Conservation (phyloP, 768 basidiomycete genomes). For the Lentinus brumalis region DNA sequence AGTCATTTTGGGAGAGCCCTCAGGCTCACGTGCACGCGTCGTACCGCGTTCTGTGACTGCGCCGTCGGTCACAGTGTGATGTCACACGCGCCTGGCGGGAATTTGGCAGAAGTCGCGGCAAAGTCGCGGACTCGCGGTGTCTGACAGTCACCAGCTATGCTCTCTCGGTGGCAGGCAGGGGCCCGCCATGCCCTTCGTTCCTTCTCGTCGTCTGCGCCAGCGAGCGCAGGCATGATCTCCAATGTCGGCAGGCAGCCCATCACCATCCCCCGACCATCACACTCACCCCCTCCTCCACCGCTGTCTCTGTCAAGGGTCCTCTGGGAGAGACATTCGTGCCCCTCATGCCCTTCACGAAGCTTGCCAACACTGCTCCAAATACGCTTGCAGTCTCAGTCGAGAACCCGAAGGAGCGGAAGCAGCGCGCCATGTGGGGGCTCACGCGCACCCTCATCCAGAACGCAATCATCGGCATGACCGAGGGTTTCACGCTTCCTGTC, state of each 20-base stretch:
- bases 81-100: slow-evolving; percentile 7
- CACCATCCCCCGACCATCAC: slow-evolving; percentile 52
- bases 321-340: slow-evolving; percentile 52
- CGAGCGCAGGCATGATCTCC: slow-evolving; percentile 34
- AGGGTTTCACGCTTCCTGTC: slow-evolving; percentile 81
- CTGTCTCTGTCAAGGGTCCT: slow-evolving; percentile 59
- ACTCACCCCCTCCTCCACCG: slow-evolving; percentile 37
- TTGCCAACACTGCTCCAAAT: slow-evolving; percentile 36
- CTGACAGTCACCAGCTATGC: slow-evolving; percentile 10
- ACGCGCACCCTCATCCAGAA: slow-evolving; percentile 89
- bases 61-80: neutral
- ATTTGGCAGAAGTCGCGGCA: neutral
- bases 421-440: slow-evolving; percentile 94
- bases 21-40: slow-evolving; percentile 21
- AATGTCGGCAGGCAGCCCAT: slow-evolving; percentile 52
- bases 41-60: slow-evolving; percentile 17
- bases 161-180: slow-evolving; percentile 16
- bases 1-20: slow-evolving; percentile 15
- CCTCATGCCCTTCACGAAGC: slow-evolving; percentile 48
- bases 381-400: slow-evolving; percentile 46
- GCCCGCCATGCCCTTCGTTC: slow-evolving; percentile 31
- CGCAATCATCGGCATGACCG: slow-evolving; percentile 86
- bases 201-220: slow-evolving; percentile 52
- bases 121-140: neutral
- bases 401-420: slow-evolving; percentile 68